Evolutionary conservation across 164 flowering plant species (phyloP).

Genomic region (Stephania japonica): DNA sequence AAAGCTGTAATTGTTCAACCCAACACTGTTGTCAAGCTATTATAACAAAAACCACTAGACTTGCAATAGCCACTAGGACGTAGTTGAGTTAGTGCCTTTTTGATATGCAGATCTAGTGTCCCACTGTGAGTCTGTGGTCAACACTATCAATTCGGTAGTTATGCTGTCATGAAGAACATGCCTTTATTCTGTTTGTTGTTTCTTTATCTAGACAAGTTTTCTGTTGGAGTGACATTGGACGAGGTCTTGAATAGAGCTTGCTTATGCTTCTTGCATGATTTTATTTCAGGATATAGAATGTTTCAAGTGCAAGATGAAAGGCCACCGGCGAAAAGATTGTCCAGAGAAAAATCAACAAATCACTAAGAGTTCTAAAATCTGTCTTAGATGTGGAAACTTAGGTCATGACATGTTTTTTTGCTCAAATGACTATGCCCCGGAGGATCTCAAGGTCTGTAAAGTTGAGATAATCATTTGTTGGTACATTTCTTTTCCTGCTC

Average conservation of each 20-base stretch:
- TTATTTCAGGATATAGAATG: conserved; percentile 57
- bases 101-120: not conserved
- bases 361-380: conserved; percentile 33
- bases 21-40: too few species aligned
- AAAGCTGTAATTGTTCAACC: too few species aligned
- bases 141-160: not conserved
- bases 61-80: not conserved
- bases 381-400: conserved; percentile 65
- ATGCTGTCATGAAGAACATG: not conserved
- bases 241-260: not conserved
- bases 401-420: conserved; percentile 61
- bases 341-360: conserved; percentile 43
- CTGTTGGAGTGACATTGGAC: not conserved
- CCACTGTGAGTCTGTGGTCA: not conserved
- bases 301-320: conserved; percentile 69
- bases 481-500: not conserved
- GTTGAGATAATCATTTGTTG: not conserved
- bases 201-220: not conserved
- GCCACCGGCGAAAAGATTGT: conserved; percentile 80
- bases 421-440: conserved; percentile 32
- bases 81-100: not conserved
- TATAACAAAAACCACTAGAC: too few species aligned
- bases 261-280: not conserved
- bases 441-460: conserved; percentile 69
- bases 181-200: not conserved